Evolutionary conservation across 2,329 filamentous ascomycete species (phyloP), one percentile per base, ranked within the genome.

Genomic region (Bisporella sp.): DNA sequence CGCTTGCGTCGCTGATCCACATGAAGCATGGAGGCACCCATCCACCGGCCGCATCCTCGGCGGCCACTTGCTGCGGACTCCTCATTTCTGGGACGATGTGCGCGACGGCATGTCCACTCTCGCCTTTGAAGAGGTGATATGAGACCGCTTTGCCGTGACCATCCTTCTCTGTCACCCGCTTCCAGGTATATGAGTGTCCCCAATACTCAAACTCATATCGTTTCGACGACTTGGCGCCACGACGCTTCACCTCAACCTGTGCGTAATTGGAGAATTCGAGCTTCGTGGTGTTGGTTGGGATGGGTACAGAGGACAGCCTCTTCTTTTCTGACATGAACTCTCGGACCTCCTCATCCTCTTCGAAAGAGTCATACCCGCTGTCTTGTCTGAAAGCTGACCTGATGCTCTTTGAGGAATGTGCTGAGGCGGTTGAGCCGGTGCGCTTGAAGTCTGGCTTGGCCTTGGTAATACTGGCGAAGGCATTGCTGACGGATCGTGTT

Each of bases 241-340:
- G 76, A 41, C 88, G 81, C 58, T 79, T 82, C 46, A 99, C 72
- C 57, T 96, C 87, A 40, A 97, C 82, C 60, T 93, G 89, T 2
- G 92, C 92, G 66, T 99, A 99, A 71, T 97, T 99, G 58, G 89
- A 95, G 66, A 96, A 99, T 66, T 97, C 92, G 33, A 99, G 78
- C 69, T 90, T 88, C 66, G 92, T 87, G 35, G 79, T 85, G 67
- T 95, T 89, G 51, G 84, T 87, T 13, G 87, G 80, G 42, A 60
- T 51, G 12, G 49, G 49, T 0, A 55, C 51, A 59, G 53, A 58
- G 31, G 49, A 45, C 3, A 21, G 21, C 21, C 21, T 21, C 47
- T 46, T 64, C 56, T 47, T 69, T 8, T 55, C 54, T 58, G 35
- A 61, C 62, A 49, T 68, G 64, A 57, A 58, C 2, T 53, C 40